A percentile compares a stretch with the other conserved stretches of the same genome.
Conservation (phyloP, 2,329 filamentous ascomycete genomes). For the Pestalotiopsis sp. region DNA sequence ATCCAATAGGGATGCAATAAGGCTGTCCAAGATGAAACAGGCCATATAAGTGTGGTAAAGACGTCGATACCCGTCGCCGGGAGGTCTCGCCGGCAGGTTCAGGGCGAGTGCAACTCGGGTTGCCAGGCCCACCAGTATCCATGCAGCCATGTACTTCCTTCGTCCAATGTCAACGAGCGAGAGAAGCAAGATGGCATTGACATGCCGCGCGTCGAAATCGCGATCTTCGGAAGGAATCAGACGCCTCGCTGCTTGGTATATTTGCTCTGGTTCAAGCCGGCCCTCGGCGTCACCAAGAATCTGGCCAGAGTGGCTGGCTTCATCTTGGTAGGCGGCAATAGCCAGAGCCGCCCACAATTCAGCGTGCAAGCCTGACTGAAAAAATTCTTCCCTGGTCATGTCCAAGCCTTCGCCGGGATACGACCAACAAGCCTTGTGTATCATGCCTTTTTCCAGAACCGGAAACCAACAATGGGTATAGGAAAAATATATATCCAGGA, state of each 20-base stretch:
- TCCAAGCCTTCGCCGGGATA: slow-evolving; percentile 42
- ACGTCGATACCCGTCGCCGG: slow-evolving; percentile 21
- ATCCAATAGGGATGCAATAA: slow-evolving; percentile 55
- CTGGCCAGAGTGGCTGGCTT: slow-evolving; percentile 26
- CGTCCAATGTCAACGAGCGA: slow-evolving; percentile 65
- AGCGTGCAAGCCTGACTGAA: slow-evolving; percentile 48
- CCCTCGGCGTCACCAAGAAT: slow-evolving; percentile 16
- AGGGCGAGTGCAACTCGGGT: slow-evolving; percentile 53
- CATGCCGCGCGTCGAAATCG: slow-evolving; percentile 51
- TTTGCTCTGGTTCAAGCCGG: slow-evolving; percentile 35
- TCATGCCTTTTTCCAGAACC: slow-evolving; percentile 67
- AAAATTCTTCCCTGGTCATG: slow-evolving; percentile 24
- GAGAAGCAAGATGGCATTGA: slow-evolving; percentile 61
- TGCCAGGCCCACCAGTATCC: slow-evolving; percentile 67
- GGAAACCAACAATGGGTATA: slow-evolving; percentile 80
- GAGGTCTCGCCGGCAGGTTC: slow-evolving; percentile 38
- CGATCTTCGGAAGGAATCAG: slow-evolving; percentile 54
- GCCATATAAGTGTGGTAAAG: slow-evolving; percentile 53
- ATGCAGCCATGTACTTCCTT: slow-evolving; percentile 59
- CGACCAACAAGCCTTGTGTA: slow-evolving; percentile 51
- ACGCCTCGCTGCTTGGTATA: slow-evolving; percentile 53
- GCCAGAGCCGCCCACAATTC: slow-evolving; percentile 64
- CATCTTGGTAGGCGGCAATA: slow-evolving; percentile 58
- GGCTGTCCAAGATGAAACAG: slow-evolving; percentile 65
- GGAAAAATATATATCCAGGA: slow-evolving; percentile 74